These are phyloP conservation scores for Penicillium corylophilum DNA, from an alignment of 2,329 filamentous ascomycete species.

Conservation along the genomic window DNA sequence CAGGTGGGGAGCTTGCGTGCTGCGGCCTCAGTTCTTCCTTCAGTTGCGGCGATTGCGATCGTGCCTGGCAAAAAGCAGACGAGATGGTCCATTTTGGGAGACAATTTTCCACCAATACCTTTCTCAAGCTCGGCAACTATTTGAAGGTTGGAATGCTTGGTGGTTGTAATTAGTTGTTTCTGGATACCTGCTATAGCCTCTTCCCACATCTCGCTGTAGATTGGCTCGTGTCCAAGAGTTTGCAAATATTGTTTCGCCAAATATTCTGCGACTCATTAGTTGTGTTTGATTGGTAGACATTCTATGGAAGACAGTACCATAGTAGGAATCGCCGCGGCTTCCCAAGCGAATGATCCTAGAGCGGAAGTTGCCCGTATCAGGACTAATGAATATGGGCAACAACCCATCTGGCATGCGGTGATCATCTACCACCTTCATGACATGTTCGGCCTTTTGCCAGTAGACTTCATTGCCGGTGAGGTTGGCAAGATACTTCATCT, in stretches of 20 bases:
- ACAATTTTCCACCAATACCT: slow-evolving; percentile 64
- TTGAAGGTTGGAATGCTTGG: slow-evolving; percentile 71
- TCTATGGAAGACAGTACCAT: slow-evolving; percentile 45
- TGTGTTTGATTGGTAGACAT: neutral
- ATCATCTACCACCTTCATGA: slow-evolving; percentile 83
- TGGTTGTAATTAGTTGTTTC: slow-evolving; percentile 86
- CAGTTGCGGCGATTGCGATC: slow-evolving; percentile 80
- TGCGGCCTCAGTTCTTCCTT: slow-evolving; percentile 69
- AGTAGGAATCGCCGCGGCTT: slow-evolving; percentile 92
- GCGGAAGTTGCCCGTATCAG: slow-evolving; percentile 71
- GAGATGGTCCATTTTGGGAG: slow-evolving; percentile 92
- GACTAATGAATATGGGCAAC: slow-evolving; percentile 83
- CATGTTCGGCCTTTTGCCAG: slow-evolving; percentile 85
- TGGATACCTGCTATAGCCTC: slow-evolving; percentile 78
- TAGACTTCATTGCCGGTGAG: slow-evolving; percentile 84
- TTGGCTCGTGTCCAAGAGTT: slow-evolving; percentile 74
- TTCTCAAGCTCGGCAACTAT: slow-evolving; percentile 79
- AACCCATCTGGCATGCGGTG: slow-evolving; percentile 75
- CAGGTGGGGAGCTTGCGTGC: slow-evolving; percentile 70
- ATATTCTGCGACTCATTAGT: slow-evolving; percentile 60
- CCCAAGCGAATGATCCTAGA: slow-evolving; percentile 84
- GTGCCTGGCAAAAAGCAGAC: slow-evolving; percentile 96
- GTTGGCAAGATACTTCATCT: slow-evolving; percentile 92
- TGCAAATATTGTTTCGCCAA: slow-evolving; percentile 96
- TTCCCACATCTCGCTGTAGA: slow-evolving; percentile 89